Evolutionary conservation across 331 rosid species (phyloP), one percentile per base, ranked within the genome.

Genomic region (Saraca asoca): DNA sequence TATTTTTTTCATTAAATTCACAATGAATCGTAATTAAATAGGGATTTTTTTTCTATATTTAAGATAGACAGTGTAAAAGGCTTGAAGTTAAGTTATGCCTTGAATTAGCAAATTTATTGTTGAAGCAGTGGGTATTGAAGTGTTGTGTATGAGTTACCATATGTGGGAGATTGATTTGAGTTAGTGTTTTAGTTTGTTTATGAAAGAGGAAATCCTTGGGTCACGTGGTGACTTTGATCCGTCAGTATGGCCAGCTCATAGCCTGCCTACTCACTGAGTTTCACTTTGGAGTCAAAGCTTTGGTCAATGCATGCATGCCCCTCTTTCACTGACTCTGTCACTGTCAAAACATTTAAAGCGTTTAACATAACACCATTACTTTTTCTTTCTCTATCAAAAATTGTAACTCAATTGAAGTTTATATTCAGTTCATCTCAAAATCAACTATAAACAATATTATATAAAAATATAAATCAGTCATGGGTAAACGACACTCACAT

Each of bases 221-320:
- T 85, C 91, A 83, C 89, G 85, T 81, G 89, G 82, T 74, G n/a
- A 74, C 70, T 65, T 79, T 71, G 89, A 85, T 79, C 79, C 75
- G 84, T 89, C 86, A 66, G 80, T 48, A 53, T 89, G 75, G 76
- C 84, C 96, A 89, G 87, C 91, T 77, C 91, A 85, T 75, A 62
- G 75, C 45, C 69, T 78, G 73, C 63, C 61, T 17, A 52, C 15
- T 61, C 2, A 24, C 2, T 24, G 31, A 24, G 31, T 24, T 24
- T 66, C 54, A 81, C 77, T 68, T 72, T 64, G 51, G 81, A 75
- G 95, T 87, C 91, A 85, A 89, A 83, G 69, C 60, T 71, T 24
- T 10, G 73, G 91, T 89, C 94, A 89, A 71, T 62, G 70, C 79
- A 79, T 77, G 88, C 79, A 75, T 77, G 79, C 79, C 80, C 24